Evolutionary conservation across 164 flowering plant genomes (phyloP).

Genomic region (Platanus orientalis): DNA sequence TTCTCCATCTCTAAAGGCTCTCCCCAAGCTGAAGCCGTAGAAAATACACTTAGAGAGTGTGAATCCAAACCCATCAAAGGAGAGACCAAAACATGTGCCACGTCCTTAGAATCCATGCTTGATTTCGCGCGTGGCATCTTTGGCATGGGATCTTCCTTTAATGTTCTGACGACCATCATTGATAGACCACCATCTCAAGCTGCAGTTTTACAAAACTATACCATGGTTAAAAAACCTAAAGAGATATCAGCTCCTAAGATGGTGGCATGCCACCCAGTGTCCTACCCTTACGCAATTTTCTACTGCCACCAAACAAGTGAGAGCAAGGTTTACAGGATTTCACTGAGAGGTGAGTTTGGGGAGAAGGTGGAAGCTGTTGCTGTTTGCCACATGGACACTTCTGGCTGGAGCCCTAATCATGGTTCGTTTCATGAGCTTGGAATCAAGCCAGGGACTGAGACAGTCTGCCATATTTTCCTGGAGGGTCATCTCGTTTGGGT

Average conservation of each 20-base stretch:
- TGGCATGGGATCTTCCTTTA: slow-evolving; percentile 16
- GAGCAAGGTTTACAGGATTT: slow-evolving; percentile 30
- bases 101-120: slow-evolving; percentile 56
- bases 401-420: slow-evolving; percentile 38
- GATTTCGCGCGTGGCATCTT: slow-evolving; percentile 25
- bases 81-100: slow-evolving; percentile 31
- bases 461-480: too few relatives aligned
- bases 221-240: slow-evolving; percentile 21
- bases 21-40: slow-evolving; percentile 48
- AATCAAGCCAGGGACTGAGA: too few relatives aligned
- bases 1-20: slow-evolving; percentile 37
- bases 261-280: slow-evolving; percentile 47
- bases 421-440: slow-evolving; percentile 6
- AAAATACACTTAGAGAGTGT: slow-evolving; percentile 44
- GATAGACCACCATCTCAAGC: neutral
- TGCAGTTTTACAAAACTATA: slow-evolving; percentile 32
- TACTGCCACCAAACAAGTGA: slow-evolving; percentile 37
- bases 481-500: too few relatives aligned
- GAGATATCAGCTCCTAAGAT: slow-evolving; percentile 20
- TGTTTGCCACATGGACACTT: slow-evolving; percentile 57
- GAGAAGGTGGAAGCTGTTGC: slow-evolving; percentile 36
- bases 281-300: slow-evolving; percentile 53
- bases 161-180: slow-evolving; percentile 21
- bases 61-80: slow-evolving; percentile 35
- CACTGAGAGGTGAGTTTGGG: slow-evolving; percentile 34